Conservation (phyloP, 2,329 filamentous ascomycete genomes). For the Zasmidium angulare region DNA sequence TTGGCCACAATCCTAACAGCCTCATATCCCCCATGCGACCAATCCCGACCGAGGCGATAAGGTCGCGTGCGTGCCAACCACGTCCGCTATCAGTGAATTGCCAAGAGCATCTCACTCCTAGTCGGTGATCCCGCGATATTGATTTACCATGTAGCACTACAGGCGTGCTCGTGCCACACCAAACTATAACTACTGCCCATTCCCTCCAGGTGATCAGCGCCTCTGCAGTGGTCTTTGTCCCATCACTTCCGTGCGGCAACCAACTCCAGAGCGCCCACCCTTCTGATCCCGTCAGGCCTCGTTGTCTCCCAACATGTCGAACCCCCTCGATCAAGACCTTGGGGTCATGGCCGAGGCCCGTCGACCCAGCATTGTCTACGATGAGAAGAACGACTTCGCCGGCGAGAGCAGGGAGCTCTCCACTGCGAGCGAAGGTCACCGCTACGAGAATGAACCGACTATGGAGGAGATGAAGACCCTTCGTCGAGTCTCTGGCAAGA, state of each 20-base stretch:
- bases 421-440: conserved; percentile 11
- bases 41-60: conserved; percentile 15
- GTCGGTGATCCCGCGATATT: conserved; percentile 16
- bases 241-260: neutral
- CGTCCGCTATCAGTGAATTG: conserved; percentile 3
- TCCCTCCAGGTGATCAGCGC: neutral
- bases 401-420: conserved; percentile 17
- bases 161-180: neutral
- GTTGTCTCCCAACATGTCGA: conserved; percentile 15
- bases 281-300: neutral
- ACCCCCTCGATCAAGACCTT: conserved; percentile 20
- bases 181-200: conserved; percentile 5
- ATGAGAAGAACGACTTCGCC: conserved; percentile 18
- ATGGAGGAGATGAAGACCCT: conserved; percentile 45
- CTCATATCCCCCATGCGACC: conserved; percentile 1
- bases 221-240: neutral
- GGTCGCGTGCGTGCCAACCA: conserved; percentile 22
- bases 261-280: neutral
- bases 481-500: conserved; percentile 46
- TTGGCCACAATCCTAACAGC: neutral
- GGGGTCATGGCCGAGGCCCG: conserved; percentile 26
- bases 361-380: conserved; percentile 20
- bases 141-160: neutral
- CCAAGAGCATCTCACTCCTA: conserved; percentile 12
- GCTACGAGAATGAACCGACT: conserved; percentile 40